These are phyloP conservation scores for Thuja plicata DNA, from an alignment of 83 land plant species.

Conservation along the genomic window DNA sequence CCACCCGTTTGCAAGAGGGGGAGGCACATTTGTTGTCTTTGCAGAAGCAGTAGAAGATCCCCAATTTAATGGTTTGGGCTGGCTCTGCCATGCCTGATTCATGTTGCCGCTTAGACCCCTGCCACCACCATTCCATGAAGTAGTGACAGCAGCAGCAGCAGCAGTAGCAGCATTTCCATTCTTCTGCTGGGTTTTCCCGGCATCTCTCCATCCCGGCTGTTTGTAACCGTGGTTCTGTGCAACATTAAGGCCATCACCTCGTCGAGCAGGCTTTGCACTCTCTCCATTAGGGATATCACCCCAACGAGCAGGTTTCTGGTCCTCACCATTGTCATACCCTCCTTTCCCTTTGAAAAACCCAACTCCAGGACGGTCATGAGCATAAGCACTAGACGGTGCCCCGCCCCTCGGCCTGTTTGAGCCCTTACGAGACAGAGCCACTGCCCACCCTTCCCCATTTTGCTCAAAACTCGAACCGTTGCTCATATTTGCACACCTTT, in stretches of 20 bases:
- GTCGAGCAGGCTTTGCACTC: background rate
- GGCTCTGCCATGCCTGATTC: background rate
- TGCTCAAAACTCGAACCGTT: background rate
- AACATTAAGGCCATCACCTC: background rate
- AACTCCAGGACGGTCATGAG: background rate
- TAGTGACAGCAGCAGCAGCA: background rate
- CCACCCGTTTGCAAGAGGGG: slow-evolving; percentile 59
- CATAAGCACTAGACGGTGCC: background rate
- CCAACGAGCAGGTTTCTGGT: slow-evolving; percentile 3
- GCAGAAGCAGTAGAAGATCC: background rate
- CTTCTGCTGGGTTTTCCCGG: slow-evolving; percentile 2
- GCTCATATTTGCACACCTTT: background rate
- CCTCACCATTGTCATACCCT: background rate
- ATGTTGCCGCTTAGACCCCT: background rate
- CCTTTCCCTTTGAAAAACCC: background rate
- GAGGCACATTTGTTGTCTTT: slow-evolving; percentile 12
- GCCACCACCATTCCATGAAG: background rate
- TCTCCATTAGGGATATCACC: background rate
- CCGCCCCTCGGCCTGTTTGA: background rate
- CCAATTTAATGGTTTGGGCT: background rate
- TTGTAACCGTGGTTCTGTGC: background rate
- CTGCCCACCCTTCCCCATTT: slow-evolving; percentile 2
- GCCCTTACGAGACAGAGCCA: slow-evolving; percentile 9
- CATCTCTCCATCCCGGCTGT: background rate
- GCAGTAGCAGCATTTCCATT: background rate